Base-by-base conservation (phyloP, 2,329 filamentous ascomycete species). In the Botrytis fabae region DNA sequence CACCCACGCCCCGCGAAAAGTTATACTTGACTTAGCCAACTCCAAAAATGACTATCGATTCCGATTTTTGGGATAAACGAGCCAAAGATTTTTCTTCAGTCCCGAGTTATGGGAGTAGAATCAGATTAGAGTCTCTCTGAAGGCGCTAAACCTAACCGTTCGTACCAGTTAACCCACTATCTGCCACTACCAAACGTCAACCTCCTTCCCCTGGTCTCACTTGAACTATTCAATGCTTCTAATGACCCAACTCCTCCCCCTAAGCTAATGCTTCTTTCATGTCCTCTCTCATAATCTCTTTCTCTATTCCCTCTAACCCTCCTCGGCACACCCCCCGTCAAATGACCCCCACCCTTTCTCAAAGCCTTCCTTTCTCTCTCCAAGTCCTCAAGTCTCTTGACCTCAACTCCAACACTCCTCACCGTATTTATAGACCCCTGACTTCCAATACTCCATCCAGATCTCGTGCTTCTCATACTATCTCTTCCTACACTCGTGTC, bases 281-380 rank as follows among this genome's bases (percentile, higher is more conserved):
- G 40, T 8, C 32, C 38, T 22, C 68, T 38, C 40, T 59, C 35
- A 28, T 16, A 62, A 12, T 35, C 51, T 12, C 54, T 46, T 6
- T 10, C 32, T 28, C 68, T 44, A n/a, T 44, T 28, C 4, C 9
- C 32, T 66, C 57, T 40, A 28, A 20, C 25, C 4, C 40, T 44
- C 28, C 40, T 70, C 28, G 51, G 64, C 20, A 65, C 69, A 32
- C 69, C 69, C 8, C 61, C 69, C 7, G 69, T 71, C 38, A 66
- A 44, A 44, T 71, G 60, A 20, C 69, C 69, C 7, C 69, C 69
- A n/a, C 22, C 8, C 20, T 28, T 66, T 28, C 60, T 66, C 70
- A 66, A 66, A 20, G 20, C 38, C 38, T 44, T 40, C 20, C 71
- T 74, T 40, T 75, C 73, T 32, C 42, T 74, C 63, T 75, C 74